Conservation (phyloP, 2,329 filamentous ascomycete species). For the Ceratocystis diversiconidia region DNA sequence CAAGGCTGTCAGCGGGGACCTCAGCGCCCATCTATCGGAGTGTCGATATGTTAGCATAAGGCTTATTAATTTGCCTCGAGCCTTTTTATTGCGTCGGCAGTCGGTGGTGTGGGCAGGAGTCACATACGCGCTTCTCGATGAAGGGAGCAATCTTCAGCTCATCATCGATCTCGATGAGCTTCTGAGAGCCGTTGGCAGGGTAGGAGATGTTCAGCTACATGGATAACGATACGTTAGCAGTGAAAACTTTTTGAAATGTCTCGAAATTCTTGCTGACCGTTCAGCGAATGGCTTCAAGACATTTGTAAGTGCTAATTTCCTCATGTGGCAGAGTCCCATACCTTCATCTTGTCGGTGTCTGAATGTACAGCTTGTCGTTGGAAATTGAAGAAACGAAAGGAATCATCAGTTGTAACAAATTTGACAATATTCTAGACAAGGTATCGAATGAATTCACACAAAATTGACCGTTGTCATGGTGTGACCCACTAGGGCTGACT, state of each 20-base stretch:
- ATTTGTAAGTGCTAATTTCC: too few species aligned
- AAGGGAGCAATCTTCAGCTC: constrained; percentile 98
- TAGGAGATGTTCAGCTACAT: constrained; percentile 55
- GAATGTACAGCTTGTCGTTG: constrained; percentile 18
- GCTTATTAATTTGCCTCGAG: constrained; percentile 18
- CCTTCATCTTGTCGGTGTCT: constrained; percentile 19
- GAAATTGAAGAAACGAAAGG: constrained; percentile 3
- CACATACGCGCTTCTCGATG: constrained; percentile 87
- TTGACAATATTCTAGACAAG: constrained; percentile 10
- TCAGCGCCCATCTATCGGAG: constrained; percentile 63
- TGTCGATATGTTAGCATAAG: constrained; percentile 25
- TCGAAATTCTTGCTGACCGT: too few species aligned
- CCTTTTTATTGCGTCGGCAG: constrained; percentile 3
- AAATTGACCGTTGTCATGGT: constrained; percentile 7
- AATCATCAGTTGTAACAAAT: constrained; percentile 9
- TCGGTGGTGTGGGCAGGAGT: not conserved
- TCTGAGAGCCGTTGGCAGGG: constrained; percentile 99
- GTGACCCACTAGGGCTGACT: constrained; percentile 17
- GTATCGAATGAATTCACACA: constrained; percentile 10
- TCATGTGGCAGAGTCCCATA: constrained; percentile 4
- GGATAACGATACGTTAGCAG: constrained; percentile 3
- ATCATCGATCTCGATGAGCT: constrained; percentile 98
- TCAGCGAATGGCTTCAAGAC: too few species aligned
- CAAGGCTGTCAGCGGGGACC: constrained; percentile 84
- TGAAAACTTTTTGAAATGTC: not conserved